These are phyloP conservation scores for Angomonas deanei DNA, from an alignment of 208 protist species.

Conservation along the genomic window DNA sequence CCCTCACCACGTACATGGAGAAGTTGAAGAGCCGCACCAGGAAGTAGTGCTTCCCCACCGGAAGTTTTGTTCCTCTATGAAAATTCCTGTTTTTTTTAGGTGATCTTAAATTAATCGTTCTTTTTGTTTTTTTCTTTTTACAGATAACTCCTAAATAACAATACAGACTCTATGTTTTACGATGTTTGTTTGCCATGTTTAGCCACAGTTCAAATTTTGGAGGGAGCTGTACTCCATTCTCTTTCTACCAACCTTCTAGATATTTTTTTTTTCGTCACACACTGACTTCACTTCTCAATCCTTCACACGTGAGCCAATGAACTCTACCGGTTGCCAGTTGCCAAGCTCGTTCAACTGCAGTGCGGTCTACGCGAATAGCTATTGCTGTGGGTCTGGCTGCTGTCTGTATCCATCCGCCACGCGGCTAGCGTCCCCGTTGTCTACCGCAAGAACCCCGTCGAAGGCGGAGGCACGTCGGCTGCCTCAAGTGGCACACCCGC, in stretches of 20 bases:
- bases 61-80: background rate
- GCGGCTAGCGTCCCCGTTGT: no score
- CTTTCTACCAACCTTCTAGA: no score
- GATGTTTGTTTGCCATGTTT: no score
- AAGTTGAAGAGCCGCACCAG: conserved; percentile 43
- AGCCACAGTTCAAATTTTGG: no score
- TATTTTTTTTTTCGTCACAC: conserved; percentile 1
- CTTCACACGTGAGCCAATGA: no score
- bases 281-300: no score
- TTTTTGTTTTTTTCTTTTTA: background rate
- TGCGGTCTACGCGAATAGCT: background rate
- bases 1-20: conserved; percentile 44
- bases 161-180: no score
- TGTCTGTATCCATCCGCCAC: background rate
- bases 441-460: no score
- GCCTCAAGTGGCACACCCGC: no score
- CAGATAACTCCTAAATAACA: background rate
- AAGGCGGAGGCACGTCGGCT: no score
- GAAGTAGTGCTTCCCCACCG: conserved; percentile 42
- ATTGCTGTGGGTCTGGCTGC: background rate
- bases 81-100: background rate
- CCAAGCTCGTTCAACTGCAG: background rate
- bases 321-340: background rate
- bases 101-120: background rate
- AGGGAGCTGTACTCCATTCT: no score